phyloP scores from a whole-genome alignment of 371 early-diverging fungal genomes.

The Mortierella sp. region DNA sequence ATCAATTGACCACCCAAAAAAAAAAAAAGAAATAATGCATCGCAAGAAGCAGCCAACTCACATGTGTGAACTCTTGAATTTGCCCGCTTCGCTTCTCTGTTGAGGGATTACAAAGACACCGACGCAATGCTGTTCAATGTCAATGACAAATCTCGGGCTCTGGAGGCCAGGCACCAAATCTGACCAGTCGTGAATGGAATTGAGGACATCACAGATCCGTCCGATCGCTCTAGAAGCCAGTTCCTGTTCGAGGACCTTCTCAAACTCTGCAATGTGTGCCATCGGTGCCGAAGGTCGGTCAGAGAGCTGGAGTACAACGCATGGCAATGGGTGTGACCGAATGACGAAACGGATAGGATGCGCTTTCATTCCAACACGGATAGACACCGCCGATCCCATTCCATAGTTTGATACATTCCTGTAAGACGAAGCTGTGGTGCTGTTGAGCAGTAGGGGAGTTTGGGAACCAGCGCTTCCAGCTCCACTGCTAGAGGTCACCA shows the following conservation, averaged over 20 bases:
- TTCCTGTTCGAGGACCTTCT: constrained; percentile 40
- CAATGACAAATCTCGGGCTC: constrained; percentile 45
- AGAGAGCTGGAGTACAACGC: constrained; percentile 42
- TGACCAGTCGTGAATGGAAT: constrained; percentile 41
- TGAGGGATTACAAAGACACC: constrained; percentile 42
- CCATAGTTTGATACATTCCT: constrained; percentile 16
- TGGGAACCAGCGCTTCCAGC: neutral
- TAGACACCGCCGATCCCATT: constrained; percentile 48
- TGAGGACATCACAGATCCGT: constrained; percentile 42
- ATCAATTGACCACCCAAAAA: too few relatives aligned
- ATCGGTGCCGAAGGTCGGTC: constrained; percentile 49
- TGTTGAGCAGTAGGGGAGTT: neutral
- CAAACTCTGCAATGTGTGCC: constrained; percentile 51
- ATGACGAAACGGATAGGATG: constrained; percentile 39
- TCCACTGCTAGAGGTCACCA: neutral
- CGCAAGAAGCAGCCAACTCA: constrained; percentile 8
- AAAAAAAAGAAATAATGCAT: too few relatives aligned
- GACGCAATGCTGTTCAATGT: constrained; percentile 51
- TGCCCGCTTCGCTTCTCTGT: neutral
- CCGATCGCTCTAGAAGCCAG: constrained; percentile 36
- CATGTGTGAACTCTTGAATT: constrained; percentile 12
- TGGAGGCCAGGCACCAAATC: constrained; percentile 17
- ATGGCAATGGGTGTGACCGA: constrained; percentile 50
- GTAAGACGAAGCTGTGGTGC: neutral
- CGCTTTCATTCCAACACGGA: constrained; percentile 32